These are phyloP conservation scores for Pyrus hybrid DNA, from an alignment of 331 rosid genomes.

Conservation along the genomic window DNA sequence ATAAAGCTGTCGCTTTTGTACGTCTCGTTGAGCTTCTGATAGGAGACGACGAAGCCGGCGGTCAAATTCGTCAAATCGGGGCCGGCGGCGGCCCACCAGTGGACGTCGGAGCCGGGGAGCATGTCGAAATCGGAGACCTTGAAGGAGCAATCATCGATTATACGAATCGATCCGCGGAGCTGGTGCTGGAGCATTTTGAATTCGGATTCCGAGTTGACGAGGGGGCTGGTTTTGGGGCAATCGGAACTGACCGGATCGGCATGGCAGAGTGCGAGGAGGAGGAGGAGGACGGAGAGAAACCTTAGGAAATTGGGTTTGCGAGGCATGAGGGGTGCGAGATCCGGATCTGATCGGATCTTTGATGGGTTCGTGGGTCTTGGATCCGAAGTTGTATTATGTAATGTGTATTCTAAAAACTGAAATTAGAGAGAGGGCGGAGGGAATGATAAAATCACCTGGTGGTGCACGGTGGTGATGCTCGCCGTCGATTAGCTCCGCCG, in stretches of 20 bases:
- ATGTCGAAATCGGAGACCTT: constrained; percentile 78
- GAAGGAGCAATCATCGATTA: constrained; percentile 71
- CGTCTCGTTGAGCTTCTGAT: constrained; percentile 47
- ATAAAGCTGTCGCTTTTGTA: constrained; percentile 44
- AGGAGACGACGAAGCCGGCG: constrained; percentile 50
- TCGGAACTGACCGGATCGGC: constrained; percentile 39
- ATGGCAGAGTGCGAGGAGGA: constrained; percentile 22
- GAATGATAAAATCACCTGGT: not conserved
- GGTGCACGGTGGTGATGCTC: not conserved
- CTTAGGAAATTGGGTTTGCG: constrained; percentile 30
- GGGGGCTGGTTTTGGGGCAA: constrained; percentile 37
- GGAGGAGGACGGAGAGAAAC: constrained; percentile 8
- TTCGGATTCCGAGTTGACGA: constrained; percentile 37
- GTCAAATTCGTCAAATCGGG: constrained; percentile 52
- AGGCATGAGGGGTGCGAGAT: constrained; percentile 58
- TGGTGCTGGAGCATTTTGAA: constrained; percentile 85
- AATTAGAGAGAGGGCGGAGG: not conserved
- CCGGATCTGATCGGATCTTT: constrained; percentile 29
- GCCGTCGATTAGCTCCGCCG: constrained; percentile 12
- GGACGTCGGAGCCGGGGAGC: constrained; percentile 73
- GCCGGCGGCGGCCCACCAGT: constrained; percentile 57
- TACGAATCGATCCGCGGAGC: constrained; percentile 56
- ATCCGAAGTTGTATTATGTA: constrained; percentile 1
- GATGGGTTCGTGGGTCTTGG: not conserved
- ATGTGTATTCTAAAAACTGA: not conserved